These are phyloP conservation scores for Rhynchospora tenuis DNA, from an alignment of 176 grass and related monocot species.

Conservation along the genomic window DNA sequence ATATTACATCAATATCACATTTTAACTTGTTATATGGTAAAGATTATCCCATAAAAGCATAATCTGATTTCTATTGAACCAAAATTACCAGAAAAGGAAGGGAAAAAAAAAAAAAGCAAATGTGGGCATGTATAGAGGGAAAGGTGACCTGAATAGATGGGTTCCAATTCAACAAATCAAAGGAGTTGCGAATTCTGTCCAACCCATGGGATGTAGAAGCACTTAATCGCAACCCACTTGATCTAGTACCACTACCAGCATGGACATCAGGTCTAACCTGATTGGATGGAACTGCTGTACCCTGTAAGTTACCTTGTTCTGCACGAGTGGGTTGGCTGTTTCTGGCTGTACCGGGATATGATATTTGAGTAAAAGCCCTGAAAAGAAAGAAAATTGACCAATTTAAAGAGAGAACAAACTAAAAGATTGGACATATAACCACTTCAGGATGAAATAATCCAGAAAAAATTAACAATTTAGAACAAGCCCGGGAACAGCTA, in stretches of 20 bases:
- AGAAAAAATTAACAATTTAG: neutral
- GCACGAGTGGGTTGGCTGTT: neutral
- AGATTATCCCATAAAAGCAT: neutral
- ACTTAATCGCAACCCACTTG: conserved; percentile 14
- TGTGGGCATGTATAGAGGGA: neutral
- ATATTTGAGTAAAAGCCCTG: conserved; percentile 16
- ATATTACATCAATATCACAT: neutral
- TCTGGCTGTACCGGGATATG: neutral
- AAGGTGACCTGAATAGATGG: conserved; percentile 23
- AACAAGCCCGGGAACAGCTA: neutral
- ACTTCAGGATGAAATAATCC: neutral
- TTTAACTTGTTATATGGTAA: neutral
- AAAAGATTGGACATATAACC: neutral
- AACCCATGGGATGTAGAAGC: neutral
- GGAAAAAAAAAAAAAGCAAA: neutral
- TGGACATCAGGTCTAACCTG: neutral
- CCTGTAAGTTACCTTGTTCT: conserved; percentile 1
- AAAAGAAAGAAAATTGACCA: neutral
- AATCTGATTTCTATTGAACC: neutral
- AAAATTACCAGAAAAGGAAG: neutral
- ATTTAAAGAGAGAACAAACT: neutral
- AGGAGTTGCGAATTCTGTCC: conserved; percentile 15
- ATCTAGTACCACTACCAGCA: neutral
- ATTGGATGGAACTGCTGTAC: neutral
- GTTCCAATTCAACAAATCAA: conserved; percentile 20